These are phyloP conservation scores for Hypocreales sp. DNA, from an alignment of 2,329 filamentous ascomycete species.

Conservation along the genomic window DNA sequence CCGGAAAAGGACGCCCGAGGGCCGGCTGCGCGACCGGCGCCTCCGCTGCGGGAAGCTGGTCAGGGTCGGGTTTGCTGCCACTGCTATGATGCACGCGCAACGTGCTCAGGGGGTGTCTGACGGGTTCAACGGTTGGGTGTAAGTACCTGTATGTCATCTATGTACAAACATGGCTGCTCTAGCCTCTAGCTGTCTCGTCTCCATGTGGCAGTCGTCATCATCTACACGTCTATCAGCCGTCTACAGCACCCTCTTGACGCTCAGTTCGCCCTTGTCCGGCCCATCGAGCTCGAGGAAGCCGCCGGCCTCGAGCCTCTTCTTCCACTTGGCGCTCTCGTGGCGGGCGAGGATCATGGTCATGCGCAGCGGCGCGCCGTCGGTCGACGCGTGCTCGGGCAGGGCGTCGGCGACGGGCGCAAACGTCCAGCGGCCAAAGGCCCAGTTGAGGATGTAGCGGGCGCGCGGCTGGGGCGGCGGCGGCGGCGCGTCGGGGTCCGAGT, in stretches of 20 bases:
- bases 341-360: slow-evolving; percentile 65
- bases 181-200: too few relatives aligned
- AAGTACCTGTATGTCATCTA: too few relatives aligned
- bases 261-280: slow-evolving; percentile 28
- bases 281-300: slow-evolving; percentile 35
- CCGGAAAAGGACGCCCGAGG: too few relatives aligned
- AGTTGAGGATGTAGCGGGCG: slow-evolving; percentile 77
- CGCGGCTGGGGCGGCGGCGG: slow-evolving; percentile 15
- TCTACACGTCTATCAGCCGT: too few relatives aligned
- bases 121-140: too few relatives aligned
- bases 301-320: slow-evolving; percentile 50
- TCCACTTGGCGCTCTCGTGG: slow-evolving; percentile 63
- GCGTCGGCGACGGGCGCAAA: slow-evolving; percentile 46
- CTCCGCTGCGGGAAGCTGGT: too few relatives aligned
- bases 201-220: too few relatives aligned
- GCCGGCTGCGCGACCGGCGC: too few relatives aligned
- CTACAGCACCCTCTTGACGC: slow-evolving; percentile 34
- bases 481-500: slow-evolving; percentile 33
- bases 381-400: slow-evolving; percentile 35
- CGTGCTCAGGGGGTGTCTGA: too few relatives aligned
- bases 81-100: too few relatives aligned
- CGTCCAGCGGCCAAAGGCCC: slow-evolving; percentile 94
- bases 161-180: too few relatives aligned
- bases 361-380: slow-evolving; percentile 39
- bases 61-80: too few relatives aligned